Evolutionary conservation across 73 alveolate genomes (phyloP).

Genomic region (Symbiodinium pilosum): DNA sequence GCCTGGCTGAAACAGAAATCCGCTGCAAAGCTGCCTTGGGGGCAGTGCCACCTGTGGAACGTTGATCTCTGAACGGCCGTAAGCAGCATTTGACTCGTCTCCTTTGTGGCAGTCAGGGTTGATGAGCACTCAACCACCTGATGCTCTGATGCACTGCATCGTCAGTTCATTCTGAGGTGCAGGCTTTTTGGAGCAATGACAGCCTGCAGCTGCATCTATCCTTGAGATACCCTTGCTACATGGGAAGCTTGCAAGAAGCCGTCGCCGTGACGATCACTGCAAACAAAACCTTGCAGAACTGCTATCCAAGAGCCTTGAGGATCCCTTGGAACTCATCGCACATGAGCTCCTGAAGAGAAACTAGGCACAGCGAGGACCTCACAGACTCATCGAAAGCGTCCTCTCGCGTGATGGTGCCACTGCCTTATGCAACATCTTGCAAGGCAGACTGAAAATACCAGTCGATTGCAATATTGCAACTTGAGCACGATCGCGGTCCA

Average conservation of each 20-base stretch:
- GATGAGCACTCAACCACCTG: neutral
- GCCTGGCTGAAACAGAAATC: neutral
- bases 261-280: too few relatives aligned
- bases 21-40: neutral
- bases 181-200: neutral
- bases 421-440: neutral
- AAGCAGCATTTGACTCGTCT: constrained; percentile 47
- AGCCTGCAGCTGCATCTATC: neutral
- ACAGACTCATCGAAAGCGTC: neutral
- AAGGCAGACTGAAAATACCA: neutral
- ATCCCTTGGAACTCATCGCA: constrained; percentile 61
- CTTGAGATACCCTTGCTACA: too few relatives aligned
- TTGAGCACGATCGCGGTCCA: constrained; percentile 49
- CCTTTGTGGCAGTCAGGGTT: neutral
- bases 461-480: neutral
- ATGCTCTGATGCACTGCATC: neutral
- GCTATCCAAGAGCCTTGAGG: neutral
- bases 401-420: constrained; percentile 63
- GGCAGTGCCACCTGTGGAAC: constrained; percentile 26
- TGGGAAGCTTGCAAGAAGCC: too few relatives aligned
- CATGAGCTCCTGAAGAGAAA: neutral
- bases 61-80: constrained; percentile 63
- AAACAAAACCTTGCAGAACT: too few relatives aligned
- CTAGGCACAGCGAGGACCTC: too few relatives aligned
- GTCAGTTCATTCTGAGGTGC: neutral